Conservation (phyloP, 306 rosid species). For the Sechiopsis laciniata region DNA sequence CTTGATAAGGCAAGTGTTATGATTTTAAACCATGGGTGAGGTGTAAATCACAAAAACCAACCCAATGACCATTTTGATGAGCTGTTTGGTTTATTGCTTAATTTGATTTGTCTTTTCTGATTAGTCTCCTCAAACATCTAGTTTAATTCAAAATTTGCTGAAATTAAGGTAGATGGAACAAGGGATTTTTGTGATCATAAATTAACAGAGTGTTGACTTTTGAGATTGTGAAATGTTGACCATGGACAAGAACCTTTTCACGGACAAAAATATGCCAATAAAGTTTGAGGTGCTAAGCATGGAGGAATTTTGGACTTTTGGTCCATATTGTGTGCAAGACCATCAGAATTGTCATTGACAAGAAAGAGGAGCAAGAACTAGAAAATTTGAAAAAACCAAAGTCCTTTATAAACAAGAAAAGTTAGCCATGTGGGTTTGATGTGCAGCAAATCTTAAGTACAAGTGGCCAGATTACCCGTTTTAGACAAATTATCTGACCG, state of each 20-base stretch:
- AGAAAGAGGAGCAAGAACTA: background rate
- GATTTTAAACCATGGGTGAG: background rate
- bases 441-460: background rate
- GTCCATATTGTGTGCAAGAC: background rate
- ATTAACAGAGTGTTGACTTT: background rate
- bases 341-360: background rate
- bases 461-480: no score
- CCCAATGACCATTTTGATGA: background rate
- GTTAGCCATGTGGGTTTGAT: background rate
- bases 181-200: background rate
- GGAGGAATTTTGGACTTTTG: background rate
- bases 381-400: no score
- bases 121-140: background rate
- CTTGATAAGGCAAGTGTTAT: conserved; percentile 4
- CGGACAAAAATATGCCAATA: background rate
- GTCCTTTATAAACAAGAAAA: no score
- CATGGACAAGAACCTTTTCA: background rate
- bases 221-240: background rate
- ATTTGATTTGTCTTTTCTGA: background rate
- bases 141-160: background rate
- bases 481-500: no score
- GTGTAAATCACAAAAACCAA: background rate
- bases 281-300: background rate
- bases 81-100: conserved; percentile 1
- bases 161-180: background rate